Conservation (phyloP, 2,329 filamentous ascomycete species). For the Alternaria longipes region DNA sequence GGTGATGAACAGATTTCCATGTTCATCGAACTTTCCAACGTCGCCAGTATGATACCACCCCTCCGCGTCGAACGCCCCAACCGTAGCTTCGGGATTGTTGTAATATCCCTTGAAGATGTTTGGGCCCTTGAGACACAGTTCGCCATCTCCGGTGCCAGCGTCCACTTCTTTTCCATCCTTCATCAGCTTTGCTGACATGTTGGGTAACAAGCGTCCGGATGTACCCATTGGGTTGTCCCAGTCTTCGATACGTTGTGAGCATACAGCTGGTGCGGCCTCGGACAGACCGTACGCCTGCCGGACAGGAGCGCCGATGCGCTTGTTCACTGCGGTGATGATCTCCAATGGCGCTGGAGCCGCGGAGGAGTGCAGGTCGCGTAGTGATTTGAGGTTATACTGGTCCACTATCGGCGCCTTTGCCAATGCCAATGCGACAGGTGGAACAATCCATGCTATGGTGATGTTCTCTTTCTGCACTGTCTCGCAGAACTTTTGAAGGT, state of each 20-base stretch:
- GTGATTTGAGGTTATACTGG: not conserved
- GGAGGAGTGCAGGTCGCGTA: not conserved
- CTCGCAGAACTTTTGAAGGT: not conserved
- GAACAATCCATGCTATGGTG: not conserved
- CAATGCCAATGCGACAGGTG: not conserved
- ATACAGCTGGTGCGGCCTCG: not conserved
- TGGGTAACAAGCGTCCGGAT: slow-evolving; percentile 48
- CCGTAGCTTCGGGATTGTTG: not conserved
- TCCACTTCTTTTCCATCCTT: not conserved
- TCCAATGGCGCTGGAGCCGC: not conserved
- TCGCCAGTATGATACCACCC: not conserved
- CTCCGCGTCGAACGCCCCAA: not conserved
- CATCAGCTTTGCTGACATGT: slow-evolving; percentile 43
- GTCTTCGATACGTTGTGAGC: slow-evolving; percentile 23
- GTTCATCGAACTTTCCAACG: slow-evolving; percentile 40
- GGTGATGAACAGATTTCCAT: slow-evolving; percentile 39
- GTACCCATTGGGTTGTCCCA: slow-evolving; percentile 48
- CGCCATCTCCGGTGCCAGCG: not conserved
- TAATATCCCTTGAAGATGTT: not conserved
- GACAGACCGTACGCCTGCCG: not conserved
- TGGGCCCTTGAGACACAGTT: not conserved
- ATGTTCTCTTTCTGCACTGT: not conserved
- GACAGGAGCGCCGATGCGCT: not conserved
- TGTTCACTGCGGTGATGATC: not conserved
- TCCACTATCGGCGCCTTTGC: not conserved